Base-by-base conservation (phyloP, 2,329 filamentous ascomycete species). In the Biscogniauxia marginata region DNA sequence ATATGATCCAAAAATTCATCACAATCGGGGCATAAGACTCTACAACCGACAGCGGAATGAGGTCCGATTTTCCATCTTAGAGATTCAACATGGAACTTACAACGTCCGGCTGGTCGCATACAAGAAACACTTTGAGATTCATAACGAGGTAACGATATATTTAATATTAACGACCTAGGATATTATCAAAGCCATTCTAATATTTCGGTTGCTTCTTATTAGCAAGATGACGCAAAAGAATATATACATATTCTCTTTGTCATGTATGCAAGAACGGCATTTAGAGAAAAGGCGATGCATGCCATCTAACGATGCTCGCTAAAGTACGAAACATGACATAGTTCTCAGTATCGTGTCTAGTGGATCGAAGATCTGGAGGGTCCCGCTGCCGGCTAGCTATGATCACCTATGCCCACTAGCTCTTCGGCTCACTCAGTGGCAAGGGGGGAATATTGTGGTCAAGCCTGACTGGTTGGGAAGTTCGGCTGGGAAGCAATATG, bases 41-140 rank as follows among this genome's bases (percentile, higher is more conserved):
- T 63, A 53, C 60, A 39, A 61, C 54, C 52, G 51, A 54, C 53
- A 55, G 57, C 63, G 63, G 63, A 56, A 64, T 47, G 51, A 63
- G 63, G 63, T 51, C 63, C 63, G 63, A 64, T 50, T 60, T 63
- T 60, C 63, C 63, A 63, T 46, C 50, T 49, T 39, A 11, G n/a
- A 53, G 21, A 13, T 50, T 50, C 16, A 53, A 50, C 22, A 57
- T 21, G 46, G 45, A 39, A 24, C 46, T 49, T 18, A 46, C 21
- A 53, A 11, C 22, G 39, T 45, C 46, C 47, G 46, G 44, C 52
- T 54, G 20, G 49, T 18, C 30, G n/a, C n/a, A 34, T 30, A 54
- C 24, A 46, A 47, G 16, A 9, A n/a, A 49, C 20, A 25, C 48
- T 16, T 6, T 11, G 11, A 39, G n/a, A 2, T 16, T 39, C 30